Evolutionary conservation across 1,284 basidiomycete species (phyloP), one percentile per base, ranked within the genome.

Genomic region (Apiotrichum porosum): DNA sequence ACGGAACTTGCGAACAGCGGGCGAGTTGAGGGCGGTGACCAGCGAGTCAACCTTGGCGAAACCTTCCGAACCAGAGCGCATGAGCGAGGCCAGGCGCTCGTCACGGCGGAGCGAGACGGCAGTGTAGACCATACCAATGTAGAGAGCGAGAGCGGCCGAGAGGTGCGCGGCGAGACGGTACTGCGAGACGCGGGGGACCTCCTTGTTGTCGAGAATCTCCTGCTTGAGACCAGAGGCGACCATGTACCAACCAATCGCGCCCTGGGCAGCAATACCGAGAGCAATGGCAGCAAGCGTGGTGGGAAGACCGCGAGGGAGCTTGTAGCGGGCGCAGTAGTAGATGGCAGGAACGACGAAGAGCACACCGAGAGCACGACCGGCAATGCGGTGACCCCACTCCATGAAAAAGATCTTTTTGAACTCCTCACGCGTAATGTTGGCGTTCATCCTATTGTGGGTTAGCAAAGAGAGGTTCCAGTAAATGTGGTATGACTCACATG

Each of bases 241-340:
- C 95, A 99, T 99, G 78, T 95, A 95, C 95, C 95, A 99, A 23
- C 95, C 95, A 18, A 99, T 79, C 15, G 82, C 81, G 33, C 95
- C 95, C 71, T 98, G 74, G 28, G 83, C 83, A 21, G 89, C 93
- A 44, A 97, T 85, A 38, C 95, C 82, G 0, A 82, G 69, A 0
- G 84, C 85, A 54, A 97, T 79, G 2, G 81, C 83, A 13, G 80
- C 71, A 23, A 95, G 79, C 56, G 82, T 83, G 23, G 74, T 71
- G 2, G 83, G 80, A 45, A 89, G 77, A 0, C 79, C 71, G 5
- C 77, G 74, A 12, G 86, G 78, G 23, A 93, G 82, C 56, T 81
- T 79, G 65, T 81, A 83, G 42, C 83, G 80, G 37, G 81, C 51
- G 47, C 80, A 77, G 73, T 93, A 93, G 78, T 93, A 88, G 47